These are phyloP conservation scores for Pyrenochaeta sp. DNA, from an alignment of 2,329 filamentous ascomycete species.

Conservation along the genomic window DNA sequence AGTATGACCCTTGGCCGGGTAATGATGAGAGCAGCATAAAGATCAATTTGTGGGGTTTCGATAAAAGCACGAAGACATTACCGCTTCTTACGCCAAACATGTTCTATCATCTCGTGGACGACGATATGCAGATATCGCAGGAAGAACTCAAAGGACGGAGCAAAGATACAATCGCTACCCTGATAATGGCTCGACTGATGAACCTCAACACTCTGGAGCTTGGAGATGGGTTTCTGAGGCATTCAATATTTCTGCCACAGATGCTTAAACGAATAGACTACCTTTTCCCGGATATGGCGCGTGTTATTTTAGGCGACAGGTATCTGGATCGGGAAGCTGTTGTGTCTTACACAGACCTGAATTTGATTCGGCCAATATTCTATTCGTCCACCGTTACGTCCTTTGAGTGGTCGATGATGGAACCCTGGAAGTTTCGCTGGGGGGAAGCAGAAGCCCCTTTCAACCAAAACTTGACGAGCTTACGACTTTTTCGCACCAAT, in stretches of 20 bases:
- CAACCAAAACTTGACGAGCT: conserved; percentile 20
- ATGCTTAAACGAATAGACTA: conserved; percentile 28
- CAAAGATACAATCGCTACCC: conserved; percentile 29
- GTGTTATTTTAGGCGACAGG: conserved; percentile 27
- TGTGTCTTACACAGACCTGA: conserved; percentile 31
- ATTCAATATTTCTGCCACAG: conserved; percentile 35
- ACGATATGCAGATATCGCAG: conserved; percentile 29
- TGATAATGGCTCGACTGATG: conserved; percentile 28
- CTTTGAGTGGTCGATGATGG: conserved; percentile 31
- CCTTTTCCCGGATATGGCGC: conserved; percentile 26
- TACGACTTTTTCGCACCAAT: conserved; percentile 32
- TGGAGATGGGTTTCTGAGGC: conserved; percentile 31
- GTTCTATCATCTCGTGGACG: conserved; percentile 31
- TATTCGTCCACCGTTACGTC: conserved; percentile 23
- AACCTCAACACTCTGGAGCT: conserved; percentile 26
- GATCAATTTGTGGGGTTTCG: conserved; percentile 31
- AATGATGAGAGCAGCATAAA: conserved; percentile 6
- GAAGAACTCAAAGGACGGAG: conserved; percentile 24
- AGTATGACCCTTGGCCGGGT: conserved; percentile 28
- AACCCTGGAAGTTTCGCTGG: conserved; percentile 33
- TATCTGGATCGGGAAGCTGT: conserved; percentile 11
- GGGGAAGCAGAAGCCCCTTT: conserved; percentile 17
- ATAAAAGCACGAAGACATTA: conserved; percentile 21
- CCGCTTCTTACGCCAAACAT: conserved; percentile 27
- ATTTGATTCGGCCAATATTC: conserved; percentile 32